Base-by-base conservation (phyloP, 2,329 filamentous ascomycete species). In the Sarocladiaceae sp. region DNA sequence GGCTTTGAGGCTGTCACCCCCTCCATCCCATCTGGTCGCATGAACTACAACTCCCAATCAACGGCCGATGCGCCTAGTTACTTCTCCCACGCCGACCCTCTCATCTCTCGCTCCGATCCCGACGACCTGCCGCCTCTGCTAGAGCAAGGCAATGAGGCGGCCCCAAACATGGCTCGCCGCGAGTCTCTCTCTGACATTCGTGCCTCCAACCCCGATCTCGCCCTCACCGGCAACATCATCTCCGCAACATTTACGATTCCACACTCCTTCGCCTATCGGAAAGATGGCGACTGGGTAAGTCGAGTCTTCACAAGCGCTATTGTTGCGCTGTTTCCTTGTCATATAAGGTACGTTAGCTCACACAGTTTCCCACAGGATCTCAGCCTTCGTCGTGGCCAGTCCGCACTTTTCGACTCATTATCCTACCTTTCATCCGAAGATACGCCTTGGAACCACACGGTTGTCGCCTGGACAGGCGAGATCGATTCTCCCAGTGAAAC, bases 401-500 rank as follows among this genome's bases (percentile, higher is more conserved):
- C 91, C 11, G 89, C 91, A 13, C 76, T 97, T 26, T 94, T 94
- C 65, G 89, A 96, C 62, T 90, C 89, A 9, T 89, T 97, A 58
- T 79, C 83, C 45, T 83, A 94, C 64, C 80, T 97, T 34, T 87
- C 89, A 3, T 94, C 89, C n/a, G 74, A 84, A 45, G 76, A 85
- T 33, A 83, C 84, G 2, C 82, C 84, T 16, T 97, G 90, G 90
- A 88, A 89, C 55, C 91, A 96, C 67, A 93, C 83, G 1, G 77
- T 96, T 5, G 86, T 97, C 44, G 90, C 88, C 35, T 97, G 91
- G 91, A 95, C 91, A 3, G 91, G 91, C 47, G 91, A 97, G 63
- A 84, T 91, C 47, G 78, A 82, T 46, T 67, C 64, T 3, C 66
- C 71, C 3, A 50, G 58, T 32, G 70, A 76, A 34, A 57, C 62